phyloP scores from a whole-genome alignment of 176 grass and related monocot genomes.

The Ampelocalamus luodianensis region DNA sequence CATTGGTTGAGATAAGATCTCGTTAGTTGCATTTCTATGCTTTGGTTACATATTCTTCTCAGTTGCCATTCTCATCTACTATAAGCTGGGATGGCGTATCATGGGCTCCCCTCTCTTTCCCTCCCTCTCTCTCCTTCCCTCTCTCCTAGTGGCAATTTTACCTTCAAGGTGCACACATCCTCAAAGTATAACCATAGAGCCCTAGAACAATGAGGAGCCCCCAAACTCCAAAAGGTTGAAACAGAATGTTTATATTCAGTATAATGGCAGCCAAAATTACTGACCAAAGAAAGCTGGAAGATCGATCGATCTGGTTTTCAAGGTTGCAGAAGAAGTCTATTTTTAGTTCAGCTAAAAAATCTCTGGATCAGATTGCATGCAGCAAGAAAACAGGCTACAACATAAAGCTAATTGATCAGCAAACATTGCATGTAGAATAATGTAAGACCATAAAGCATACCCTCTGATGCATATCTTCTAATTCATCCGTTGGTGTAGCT shows the following conservation, averaged over 20 bases:
- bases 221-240: neutral
- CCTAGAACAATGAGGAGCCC: neutral
- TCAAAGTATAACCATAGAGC: neutral
- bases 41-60: no score
- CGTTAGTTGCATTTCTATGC: neutral
- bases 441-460: constrained; percentile 62
- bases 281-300: neutral
- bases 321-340: neutral
- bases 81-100: neutral
- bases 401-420: constrained; percentile 5
- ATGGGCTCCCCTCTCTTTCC: no score
- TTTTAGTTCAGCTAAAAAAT: constrained; percentile 17
- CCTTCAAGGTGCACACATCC: neutral
- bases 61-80: neutral
- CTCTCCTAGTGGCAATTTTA: no score
- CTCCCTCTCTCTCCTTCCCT: no score
- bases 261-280: neutral
- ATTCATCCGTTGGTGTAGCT: constrained; percentile 80
- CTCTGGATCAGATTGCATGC: constrained; percentile 9
- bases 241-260: neutral
- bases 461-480: constrained; percentile 94
- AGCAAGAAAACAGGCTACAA: constrained; percentile 13
- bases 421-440: neutral
- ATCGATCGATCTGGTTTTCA: neutral
- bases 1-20: neutral